These are phyloP conservation scores for Stevia rebaudiana DNA, from an alignment of 140 eudicot species.

Conservation along the genomic window DNA sequence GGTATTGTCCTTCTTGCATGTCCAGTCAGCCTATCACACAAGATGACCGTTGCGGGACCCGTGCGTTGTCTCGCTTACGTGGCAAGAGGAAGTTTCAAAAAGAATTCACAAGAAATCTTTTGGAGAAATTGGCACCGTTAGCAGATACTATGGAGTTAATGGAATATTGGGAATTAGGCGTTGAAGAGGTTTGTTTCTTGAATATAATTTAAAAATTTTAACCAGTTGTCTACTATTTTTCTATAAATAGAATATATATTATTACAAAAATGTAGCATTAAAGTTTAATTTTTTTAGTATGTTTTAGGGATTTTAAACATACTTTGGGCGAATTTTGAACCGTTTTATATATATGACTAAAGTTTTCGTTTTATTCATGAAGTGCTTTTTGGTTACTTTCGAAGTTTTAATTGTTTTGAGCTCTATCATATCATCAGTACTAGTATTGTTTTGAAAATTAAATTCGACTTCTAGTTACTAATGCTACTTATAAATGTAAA, in stretches of 20 bases:
- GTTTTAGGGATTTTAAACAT: not conserved
- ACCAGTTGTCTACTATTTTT: not conserved
- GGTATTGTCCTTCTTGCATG: conserved; percentile 96
- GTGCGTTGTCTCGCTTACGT: conserved; percentile 27
- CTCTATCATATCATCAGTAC: not conserved
- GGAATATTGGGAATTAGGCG: conserved; percentile 79
- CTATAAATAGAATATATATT: not conserved
- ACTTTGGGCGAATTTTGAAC: not conserved
- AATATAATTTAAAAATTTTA: not conserved
- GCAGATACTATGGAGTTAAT: conserved; percentile 63
- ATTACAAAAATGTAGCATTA: not conserved
- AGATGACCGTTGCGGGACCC: conserved; percentile 42
- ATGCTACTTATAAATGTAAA: no score
- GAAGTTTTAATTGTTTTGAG: not conserved
- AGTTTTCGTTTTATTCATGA: not conserved
- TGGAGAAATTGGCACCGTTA: conserved; percentile 56
- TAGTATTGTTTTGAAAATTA: not conserved
- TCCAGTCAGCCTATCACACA: conserved; percentile 31
- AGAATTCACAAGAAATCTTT: conserved; percentile 40
- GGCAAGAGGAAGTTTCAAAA: conserved; percentile 45
- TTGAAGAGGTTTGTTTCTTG: conserved; percentile 64
- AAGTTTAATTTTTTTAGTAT: not conserved
- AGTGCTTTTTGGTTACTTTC: not conserved
- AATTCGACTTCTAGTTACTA: not conserved
- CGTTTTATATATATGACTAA: not conserved